Base-by-base conservation (phyloP, 345 rosid species). In the Turnera subulata region DNA sequence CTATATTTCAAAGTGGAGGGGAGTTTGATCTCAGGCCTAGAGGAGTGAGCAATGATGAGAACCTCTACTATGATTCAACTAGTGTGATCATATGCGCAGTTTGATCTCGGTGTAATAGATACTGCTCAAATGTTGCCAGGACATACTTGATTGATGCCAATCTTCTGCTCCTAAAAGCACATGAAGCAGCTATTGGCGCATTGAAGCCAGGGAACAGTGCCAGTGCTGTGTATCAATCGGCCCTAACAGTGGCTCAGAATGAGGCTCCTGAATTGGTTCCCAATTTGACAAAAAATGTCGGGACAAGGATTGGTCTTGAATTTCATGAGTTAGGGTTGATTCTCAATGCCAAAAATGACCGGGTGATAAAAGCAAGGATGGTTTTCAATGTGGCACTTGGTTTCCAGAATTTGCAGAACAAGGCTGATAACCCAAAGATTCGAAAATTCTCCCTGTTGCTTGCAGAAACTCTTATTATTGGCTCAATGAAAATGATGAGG, bases 251-350 rank as follows among this genome's bases (percentile, higher is more conserved):
- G 32, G 89, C 85, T 39, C 85, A 88, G 74, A 82, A 73, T 54
- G 91, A 85, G 51, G 84, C 89, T 23, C 96, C 96, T 58, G 87
- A 91, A 46, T 67, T 88, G 56, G 70, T 78, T 54, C 76, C 84
- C 19, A 76, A 88, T 72, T 54, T 91, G 61, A 91, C 96, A 21
- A 91, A 79, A 79, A 77, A 93, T 60, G 96, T 96, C 26, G 97
- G 96, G 69, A 91, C 97, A 5, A 91, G 97, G 55, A 85, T 91
- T 10, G 97, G 96, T 58, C 97, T 91, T 53, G 97, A 88, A 71
- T 88, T 87, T 63, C 84, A 96, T 16, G 96, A 91, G 78, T 83
- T 88, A 0, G 93, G 96, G 11, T 70, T 88, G 53, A 80, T 67
- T 69, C 79, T 91, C 29, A 88, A 88, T 79, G 82, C 82, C 38